These are phyloP conservation scores for Colletotrichum graminicola DNA, from an alignment of 2,329 filamentous ascomycete genomes.

Conservation along the genomic window DNA sequence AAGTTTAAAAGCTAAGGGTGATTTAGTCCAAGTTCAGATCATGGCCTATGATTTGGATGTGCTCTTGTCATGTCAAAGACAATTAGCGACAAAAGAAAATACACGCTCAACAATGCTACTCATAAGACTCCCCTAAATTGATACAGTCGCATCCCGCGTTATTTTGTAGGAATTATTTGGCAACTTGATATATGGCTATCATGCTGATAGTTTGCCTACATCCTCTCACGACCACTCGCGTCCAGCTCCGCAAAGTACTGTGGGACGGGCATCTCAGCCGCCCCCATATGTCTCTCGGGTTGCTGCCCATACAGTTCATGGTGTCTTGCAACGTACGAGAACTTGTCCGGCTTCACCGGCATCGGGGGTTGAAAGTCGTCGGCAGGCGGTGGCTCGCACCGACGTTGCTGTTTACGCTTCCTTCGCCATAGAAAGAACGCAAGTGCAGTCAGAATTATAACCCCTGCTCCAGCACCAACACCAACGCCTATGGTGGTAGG, in stretches of 20 bases:
- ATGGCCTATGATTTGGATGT: no score
- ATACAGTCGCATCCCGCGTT: neutral
- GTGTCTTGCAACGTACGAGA: neutral
- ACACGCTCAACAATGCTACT: neutral
- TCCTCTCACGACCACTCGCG: neutral
- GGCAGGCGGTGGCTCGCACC: neutral
- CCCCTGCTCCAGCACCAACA: neutral
- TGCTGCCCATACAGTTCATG: conserved; percentile 4
- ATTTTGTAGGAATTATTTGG: no score
- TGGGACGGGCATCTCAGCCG: neutral
- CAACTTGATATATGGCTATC: neutral
- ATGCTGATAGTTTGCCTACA: neutral
- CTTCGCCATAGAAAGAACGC: conserved; percentile 4
- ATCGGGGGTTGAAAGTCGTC: neutral
- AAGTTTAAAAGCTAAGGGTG: no score
- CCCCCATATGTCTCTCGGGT: neutral
- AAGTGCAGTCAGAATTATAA: neutral
- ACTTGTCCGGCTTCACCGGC: neutral
- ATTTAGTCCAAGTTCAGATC: no score
- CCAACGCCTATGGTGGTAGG: neutral
- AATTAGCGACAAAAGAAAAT: no score
- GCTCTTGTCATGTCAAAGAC: no score
- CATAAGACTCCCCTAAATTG: neutral
- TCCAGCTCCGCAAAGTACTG: conserved; percentile 9
- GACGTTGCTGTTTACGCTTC: neutral